These are phyloP conservation scores for Naganishia sp. DNA, from an alignment of 1,284 basidiomycete species.

Conservation along the genomic window DNA sequence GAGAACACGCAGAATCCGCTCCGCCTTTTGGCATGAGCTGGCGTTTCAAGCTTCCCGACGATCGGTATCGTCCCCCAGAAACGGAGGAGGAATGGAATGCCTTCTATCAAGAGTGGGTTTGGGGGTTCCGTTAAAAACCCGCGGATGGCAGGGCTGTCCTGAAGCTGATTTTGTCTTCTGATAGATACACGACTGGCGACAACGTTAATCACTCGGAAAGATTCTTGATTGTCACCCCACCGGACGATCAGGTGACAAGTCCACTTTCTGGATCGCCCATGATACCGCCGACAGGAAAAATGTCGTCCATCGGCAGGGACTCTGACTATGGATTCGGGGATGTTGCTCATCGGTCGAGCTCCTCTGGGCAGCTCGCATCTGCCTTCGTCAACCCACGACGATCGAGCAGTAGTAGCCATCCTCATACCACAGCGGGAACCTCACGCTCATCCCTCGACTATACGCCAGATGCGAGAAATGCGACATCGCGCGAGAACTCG, in stretches of 20 bases:
- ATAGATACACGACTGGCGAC: constrained; percentile 33
- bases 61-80: constrained; percentile 29
- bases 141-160: neutral
- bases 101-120: constrained; percentile 38
- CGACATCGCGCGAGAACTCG: too few species aligned
- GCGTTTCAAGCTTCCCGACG: constrained; percentile 2
- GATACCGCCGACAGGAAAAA: too few species aligned
- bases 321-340: constrained; percentile 1
- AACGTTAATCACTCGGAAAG: constrained; percentile 15
- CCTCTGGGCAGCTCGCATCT: neutral
- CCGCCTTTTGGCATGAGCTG: neutral
- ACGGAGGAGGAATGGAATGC: constrained; percentile 40
- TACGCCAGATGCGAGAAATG: neutral
- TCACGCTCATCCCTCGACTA: neutral
- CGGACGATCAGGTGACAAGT: neutral
- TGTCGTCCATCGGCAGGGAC: neutral
- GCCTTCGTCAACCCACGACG: constrained; percentile 2
- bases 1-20: too few species aligned
- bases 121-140: neutral
- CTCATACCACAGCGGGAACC: too few species aligned
- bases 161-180: neutral
- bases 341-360: neutral
- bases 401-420: neutral
- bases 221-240: constrained; percentile 7
- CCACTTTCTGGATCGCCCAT: constrained; percentile 9